Conservation (phyloP, 371 early-diverging fungal genomes). For the Mucor irregularis region DNA sequence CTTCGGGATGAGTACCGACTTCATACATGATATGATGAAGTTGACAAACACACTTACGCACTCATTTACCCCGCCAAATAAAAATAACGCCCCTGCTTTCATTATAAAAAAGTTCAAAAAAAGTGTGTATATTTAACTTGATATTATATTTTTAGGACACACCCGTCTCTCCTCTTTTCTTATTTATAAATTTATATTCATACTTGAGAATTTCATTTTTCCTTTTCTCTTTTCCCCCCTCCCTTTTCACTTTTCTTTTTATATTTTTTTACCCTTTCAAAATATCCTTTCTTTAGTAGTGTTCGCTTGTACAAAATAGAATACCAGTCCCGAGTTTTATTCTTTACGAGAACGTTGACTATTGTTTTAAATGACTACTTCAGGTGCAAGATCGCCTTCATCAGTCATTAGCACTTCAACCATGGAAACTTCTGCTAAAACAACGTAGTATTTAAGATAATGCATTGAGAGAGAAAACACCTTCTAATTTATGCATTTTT, state of each 20-base stretch:
- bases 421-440: neutral
- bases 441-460: neutral
- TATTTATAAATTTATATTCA: neutral
- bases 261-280: neutral
- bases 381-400: conserved; percentile 6
- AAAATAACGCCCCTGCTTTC: conserved; percentile 5
- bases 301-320: no score
- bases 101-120: neutral
- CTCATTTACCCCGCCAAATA: neutral
- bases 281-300: neutral
- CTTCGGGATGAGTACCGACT: conserved; percentile 11
- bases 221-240: neutral
- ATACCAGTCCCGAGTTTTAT: no score
- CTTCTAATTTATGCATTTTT: neutral
- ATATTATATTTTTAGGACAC: neutral
- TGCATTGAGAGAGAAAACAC: no score
- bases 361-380: conserved; percentile 1
- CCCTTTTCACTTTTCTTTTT: neutral
- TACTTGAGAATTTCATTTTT: neutral
- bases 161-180: neutral
- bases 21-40: neutral
- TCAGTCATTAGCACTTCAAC: neutral
- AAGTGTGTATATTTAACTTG: neutral
- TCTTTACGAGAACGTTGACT: neutral
- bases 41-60: no score